phyloP scores from a whole-genome alignment of 495 filamentous ascomycete species.

The Aspergillus leporis region DNA sequence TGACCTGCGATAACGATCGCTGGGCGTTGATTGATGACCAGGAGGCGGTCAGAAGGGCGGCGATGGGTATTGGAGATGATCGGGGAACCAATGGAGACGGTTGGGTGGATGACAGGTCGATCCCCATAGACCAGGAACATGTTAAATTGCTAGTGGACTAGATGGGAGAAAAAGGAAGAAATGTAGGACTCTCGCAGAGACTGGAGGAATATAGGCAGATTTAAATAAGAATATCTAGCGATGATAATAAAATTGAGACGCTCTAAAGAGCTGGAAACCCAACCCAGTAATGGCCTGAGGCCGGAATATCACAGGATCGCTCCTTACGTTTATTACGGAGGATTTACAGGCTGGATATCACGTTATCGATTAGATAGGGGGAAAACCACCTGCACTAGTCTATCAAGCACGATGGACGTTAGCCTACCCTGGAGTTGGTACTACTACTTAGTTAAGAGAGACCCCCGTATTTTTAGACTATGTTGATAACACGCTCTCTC shows the following conservation, averaged over 20 bases:
- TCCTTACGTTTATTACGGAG: neutral
- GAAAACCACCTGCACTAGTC: no score
- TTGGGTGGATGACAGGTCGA: neutral
- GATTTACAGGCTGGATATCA: slow-evolving; percentile 1
- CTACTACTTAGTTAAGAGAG: no score
- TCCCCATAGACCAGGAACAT: neutral
- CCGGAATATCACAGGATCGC: slow-evolving; percentile 9
- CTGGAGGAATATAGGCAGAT: neutral
- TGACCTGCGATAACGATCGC: slow-evolving; percentile 45
- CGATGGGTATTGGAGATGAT: slow-evolving; percentile 9
- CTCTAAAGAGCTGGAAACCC: no score
- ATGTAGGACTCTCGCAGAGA: neutral
- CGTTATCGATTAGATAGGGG: slow-evolving; percentile 19
- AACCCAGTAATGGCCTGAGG: slow-evolving; percentile 3
- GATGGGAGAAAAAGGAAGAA: neutral
- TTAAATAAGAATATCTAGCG: no score
- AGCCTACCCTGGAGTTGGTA: no score
- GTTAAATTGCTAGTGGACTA: neutral
- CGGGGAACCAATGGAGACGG: neutral
- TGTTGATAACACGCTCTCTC: no score
- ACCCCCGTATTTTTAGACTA: no score
- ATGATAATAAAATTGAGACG: neutral
- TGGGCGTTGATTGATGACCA: slow-evolving; percentile 13
- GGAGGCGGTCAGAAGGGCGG: slow-evolving; percentile 35
- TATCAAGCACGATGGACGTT: slow-evolving; percentile 5